Evolutionary conservation across 345 rosid species (phyloP), one percentile per base, ranked within the genome.

Genomic region (Kernera saxatilis): DNA sequence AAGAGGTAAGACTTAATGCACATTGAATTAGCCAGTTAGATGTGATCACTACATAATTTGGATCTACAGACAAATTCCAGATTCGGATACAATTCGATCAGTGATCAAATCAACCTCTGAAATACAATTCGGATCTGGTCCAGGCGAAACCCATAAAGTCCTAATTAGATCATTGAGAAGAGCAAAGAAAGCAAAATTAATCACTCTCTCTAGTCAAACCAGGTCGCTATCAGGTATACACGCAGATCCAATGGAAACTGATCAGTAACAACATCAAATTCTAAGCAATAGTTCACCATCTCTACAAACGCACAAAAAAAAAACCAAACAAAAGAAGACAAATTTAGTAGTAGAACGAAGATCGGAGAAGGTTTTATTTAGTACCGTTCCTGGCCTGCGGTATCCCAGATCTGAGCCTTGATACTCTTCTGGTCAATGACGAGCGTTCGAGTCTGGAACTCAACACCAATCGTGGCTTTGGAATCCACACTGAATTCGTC

Each of bases 401-500:
- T 90, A 69, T 90, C 94, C 94, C 94, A 90, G 94, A 90, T 86
- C 95, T 91, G 95, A 51, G 92, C 97, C 76, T 91, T 87, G 29
- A 91, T 85, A 45, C 80, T 86, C 81, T 88, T 88, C 12, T 90
- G 88, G 15, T 84, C 77, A 53, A 90, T 86, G 23, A 82, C 81
- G 46, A 88, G 64, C 8, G 87, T 85, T 43, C 87, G 82, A 27
- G 97, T 88, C 74, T 90, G 94, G 69, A 88, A 88, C 83, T 90
- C 97, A 6, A 88, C 94, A 13, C 97, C 94, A 37, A 88, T 90
- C 4, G 97, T 90, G 41, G 95, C 89, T 72, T 91, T 91, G 0
- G 94, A 91, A 83, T 90, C 89, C 67, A 82, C 77, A 59, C 89
- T 90, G 76, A 90, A 90, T 76, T 90, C 94, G 54, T 86, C 82